A percentile compares a stretch with the other conserved stretches of the same genome.
These are phyloP conservation scores for Madurella mycetomatis DNA, from an alignment of 2,329 filamentous ascomycete genomes.

Conservation along the genomic window DNA sequence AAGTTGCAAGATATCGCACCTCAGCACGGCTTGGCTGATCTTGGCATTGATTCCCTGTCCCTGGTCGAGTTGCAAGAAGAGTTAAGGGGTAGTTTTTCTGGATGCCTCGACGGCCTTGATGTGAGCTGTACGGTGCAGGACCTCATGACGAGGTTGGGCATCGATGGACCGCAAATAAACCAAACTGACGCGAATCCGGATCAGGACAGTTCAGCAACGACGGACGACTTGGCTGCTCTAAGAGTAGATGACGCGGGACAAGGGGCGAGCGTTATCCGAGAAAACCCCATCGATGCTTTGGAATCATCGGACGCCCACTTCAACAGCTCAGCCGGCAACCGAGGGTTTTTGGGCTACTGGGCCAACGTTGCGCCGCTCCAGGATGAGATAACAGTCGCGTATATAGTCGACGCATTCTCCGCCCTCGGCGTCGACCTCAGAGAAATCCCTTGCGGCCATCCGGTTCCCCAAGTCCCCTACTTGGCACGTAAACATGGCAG, in stretches of 20 bases:
- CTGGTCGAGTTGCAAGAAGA: constrained; percentile 1
- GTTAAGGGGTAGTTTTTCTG: background rate
- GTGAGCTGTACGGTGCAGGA: background rate
- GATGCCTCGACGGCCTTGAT: background rate
- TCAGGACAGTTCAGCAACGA: too few relatives aligned
- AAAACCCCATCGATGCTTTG: background rate
- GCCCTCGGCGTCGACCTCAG: background rate
- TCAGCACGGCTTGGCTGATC: background rate
- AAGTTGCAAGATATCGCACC: background rate
- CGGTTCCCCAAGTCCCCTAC: background rate
- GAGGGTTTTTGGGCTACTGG: background rate
- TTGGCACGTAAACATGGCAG: background rate
- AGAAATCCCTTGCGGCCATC: background rate
- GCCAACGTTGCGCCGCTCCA: constrained; percentile 21
- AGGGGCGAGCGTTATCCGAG: background rate
- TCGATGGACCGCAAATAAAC: background rate
- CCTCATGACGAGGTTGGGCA: background rate
- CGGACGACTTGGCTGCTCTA: background rate
- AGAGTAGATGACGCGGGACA: background rate
- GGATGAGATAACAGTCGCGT: background rate
- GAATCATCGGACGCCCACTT: background rate
- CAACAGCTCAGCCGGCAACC: background rate
- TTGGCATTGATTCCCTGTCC: constrained; percentile 4
- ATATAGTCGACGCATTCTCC: constrained; percentile 1
- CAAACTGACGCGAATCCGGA: background rate